phyloP scores from a whole-genome alignment of 257 asterid species.

The Capsicum rhomboideum region DNA sequence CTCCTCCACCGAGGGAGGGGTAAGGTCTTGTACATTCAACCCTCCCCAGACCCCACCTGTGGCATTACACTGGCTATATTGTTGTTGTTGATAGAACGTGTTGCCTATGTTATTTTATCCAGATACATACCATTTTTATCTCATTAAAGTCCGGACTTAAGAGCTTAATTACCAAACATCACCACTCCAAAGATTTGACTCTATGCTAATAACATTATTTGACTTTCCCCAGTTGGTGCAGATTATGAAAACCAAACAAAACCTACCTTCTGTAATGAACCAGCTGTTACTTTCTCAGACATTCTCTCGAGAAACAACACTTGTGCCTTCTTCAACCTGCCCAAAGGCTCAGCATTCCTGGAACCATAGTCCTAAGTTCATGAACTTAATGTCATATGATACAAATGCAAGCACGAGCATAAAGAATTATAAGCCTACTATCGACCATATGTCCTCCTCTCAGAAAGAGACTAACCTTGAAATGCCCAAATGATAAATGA shows the following conservation, averaged over 20 bases:
- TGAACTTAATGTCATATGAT: not conserved
- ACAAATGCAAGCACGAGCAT: not conserved
- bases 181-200: not conserved
- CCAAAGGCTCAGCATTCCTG: constrained; percentile 81
- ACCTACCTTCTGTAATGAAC: constrained; percentile 59
- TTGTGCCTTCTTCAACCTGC: constrained; percentile 86
- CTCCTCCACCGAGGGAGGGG: no score
- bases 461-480: constrained; percentile 43
- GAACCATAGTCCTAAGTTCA: constrained; percentile 7
- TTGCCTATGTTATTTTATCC: not conserved
- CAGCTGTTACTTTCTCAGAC: constrained; percentile 54
- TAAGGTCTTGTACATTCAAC: no score
- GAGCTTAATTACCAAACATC: not conserved
- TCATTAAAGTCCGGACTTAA: not conserved
- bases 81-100: no score
- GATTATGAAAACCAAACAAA: not conserved
- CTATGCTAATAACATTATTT: not conserved
- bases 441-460: not conserved
- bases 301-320: constrained; percentile 88
- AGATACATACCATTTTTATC: not conserved
- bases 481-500: constrained; percentile 77
- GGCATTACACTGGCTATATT: no score
- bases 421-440: not conserved
- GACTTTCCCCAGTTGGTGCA: not conserved
- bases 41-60: no score